phyloP scores from a whole-genome alignment of 139 green algal species.

The Tetraselmis striata region DNA sequence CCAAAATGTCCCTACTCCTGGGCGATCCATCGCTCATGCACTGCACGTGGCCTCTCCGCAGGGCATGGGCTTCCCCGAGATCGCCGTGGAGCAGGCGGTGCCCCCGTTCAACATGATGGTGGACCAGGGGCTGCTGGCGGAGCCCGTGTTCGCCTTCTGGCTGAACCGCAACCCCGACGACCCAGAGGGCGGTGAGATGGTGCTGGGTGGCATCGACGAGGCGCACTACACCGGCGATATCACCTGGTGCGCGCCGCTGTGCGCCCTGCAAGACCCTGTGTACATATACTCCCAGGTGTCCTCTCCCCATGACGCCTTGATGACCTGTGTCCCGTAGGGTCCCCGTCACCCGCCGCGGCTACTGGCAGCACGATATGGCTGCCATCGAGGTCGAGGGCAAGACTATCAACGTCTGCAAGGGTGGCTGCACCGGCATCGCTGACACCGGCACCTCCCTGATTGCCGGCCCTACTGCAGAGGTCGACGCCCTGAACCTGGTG shows the following conservation, averaged over 20 bases:
- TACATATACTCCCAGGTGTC: background rate
- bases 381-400: conserved; percentile 41
- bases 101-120: conserved; percentile 88
- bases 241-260: conserved; percentile 49
- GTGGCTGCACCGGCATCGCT: conserved; percentile 84
- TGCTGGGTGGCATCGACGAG: conserved; percentile 86
- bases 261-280: background rate
- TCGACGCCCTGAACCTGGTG: conserved; percentile 67
- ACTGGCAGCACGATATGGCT: conserved; percentile 95
- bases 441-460: conserved; percentile 87
- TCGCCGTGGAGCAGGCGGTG: conserved; percentile 67
- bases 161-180: conserved; percentile 73
- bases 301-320: background rate
- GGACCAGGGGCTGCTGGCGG: conserved; percentile 62
- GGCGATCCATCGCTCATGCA: too few species aligned
- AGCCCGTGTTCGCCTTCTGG: conserved; percentile 97
- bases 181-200: conserved; percentile 78
- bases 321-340: conserved; percentile 33
- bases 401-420: conserved; percentile 25
- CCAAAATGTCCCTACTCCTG: too few species aligned
- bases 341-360: conserved; percentile 73
- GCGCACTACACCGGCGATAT: conserved; percentile 83
- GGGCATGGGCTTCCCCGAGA: conserved; percentile 90
- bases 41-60: conserved; percentile 18
- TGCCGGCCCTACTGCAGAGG: conserved; percentile 60